Conservation (phyloP, 75 land plant genomes). For the Pinus tabuliformis region DNA sequence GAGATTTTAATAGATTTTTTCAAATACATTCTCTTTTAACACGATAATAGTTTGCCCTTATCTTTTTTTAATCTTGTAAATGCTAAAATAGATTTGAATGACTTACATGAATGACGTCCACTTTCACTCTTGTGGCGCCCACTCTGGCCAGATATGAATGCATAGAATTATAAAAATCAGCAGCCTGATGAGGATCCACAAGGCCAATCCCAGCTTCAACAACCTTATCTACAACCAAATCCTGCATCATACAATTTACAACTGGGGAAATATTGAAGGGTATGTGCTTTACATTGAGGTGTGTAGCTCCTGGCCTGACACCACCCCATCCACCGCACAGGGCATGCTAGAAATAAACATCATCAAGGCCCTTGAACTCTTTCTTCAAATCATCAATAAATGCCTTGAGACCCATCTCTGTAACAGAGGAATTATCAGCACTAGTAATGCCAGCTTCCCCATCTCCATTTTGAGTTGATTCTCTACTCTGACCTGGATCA, state of each 20-base stretch:
- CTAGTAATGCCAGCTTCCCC: neutral
- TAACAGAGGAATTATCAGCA: neutral
- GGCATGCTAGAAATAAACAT: slow-evolving; percentile 55
- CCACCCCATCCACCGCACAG: slow-evolving; percentile 57
- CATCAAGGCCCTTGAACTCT: slow-evolving; percentile 16
- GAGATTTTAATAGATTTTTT: too few species aligned
- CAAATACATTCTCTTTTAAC: too few species aligned
- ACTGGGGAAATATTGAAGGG: slow-evolving; percentile 24
- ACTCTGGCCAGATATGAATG: slow-evolving; percentile 41
- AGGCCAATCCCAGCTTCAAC: slow-evolving; percentile 42
- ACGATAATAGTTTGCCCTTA: too few species aligned
- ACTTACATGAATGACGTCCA: slow-evolving; percentile 64
- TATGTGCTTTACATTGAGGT: slow-evolving; percentile 26
- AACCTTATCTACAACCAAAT: slow-evolving; percentile 53
- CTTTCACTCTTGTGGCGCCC: slow-evolving; percentile 60
- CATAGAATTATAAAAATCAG: slow-evolving; percentile 30
- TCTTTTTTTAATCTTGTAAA: too few species aligned
- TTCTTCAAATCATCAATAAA: slow-evolving; percentile 14
- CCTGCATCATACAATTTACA: slow-evolving; percentile 37
- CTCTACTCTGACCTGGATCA: slow-evolving; percentile 9
- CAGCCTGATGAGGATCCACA: slow-evolving; percentile 41
- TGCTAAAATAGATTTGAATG: too few species aligned
- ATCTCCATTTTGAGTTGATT: slow-evolving; percentile 22
- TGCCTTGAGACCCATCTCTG: slow-evolving; percentile 22
- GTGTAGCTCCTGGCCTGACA: slow-evolving; percentile 41